Base-by-base conservation (phyloP, 495 filamentous ascomycete genomes). In the Geoglossum glabrum region DNA sequence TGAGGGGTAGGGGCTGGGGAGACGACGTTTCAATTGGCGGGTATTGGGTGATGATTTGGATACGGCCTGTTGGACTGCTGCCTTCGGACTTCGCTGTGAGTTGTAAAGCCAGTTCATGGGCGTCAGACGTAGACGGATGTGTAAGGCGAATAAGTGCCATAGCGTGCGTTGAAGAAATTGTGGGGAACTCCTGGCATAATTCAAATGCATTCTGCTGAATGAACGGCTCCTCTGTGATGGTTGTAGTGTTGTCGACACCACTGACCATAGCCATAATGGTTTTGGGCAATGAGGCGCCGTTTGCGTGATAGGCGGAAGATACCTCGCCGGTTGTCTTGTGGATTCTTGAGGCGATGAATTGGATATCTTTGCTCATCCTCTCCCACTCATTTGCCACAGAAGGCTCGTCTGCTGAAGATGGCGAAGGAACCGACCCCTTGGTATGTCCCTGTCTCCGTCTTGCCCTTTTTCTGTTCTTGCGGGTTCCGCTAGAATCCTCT, bases 231-330 rank as follows among this genome's bases (percentile, higher is more conserved):
- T 64, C 54, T 26, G 31, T 19, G 1, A 19, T 47, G 27, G 13
- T 38, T 33, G n/a, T 57, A 13, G 19, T 7, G 15, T 59, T 52
- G 25, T 10, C 26, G 13, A 25, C 55, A 1, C 11, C 19, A 17
- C 60, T 34, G 25, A 60, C 1, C 19, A 60, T 43, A 38, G 34
- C 52, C 10, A 4, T 13, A 40, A 87, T 78, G 0, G 83, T 81
- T 2, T 67, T 64, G 19, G 73, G 59, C 4, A 81, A 54, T 15
- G 80, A 82, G n/a, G 76, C 77, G 10, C 76, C 74, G 59, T 79
- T 76, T 11, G 71, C 66, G 65, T 86, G 78, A 61, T 87, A 87
- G 3, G 74, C 63, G 1, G 82, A 86, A 0, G 71, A 62, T 5
- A 86, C 74, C 13, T 68, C 66, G 52, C 75, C 69, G n/a, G 65